These are phyloP conservation scores for Bidens hawaiensis DNA, from an alignment of 140 eudicot genomes.

Conservation along the genomic window DNA sequence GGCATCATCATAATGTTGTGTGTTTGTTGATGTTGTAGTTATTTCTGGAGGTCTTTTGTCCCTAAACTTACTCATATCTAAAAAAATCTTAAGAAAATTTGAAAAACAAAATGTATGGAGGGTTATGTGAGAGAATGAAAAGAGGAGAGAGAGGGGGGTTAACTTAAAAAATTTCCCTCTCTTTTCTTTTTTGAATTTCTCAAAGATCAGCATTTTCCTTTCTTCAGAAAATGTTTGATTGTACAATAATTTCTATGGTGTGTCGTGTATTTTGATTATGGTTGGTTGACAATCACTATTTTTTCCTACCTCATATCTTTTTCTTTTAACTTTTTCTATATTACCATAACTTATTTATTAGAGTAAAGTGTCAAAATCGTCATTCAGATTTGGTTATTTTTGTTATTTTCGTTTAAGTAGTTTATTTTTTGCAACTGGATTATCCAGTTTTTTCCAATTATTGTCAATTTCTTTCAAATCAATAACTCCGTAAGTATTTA, in stretches of 20 bases:
- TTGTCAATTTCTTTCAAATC: too few species aligned
- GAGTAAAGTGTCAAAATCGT: too few species aligned
- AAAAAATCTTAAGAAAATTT: background rate
- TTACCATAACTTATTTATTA: too few species aligned
- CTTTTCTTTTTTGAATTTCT: slow-evolving; percentile 24
- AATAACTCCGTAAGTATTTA: too few species aligned
- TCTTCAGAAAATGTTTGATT: slow-evolving; percentile 19
- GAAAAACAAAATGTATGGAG: background rate
- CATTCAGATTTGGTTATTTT: too few species aligned
- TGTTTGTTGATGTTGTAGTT: slow-evolving; percentile 22
- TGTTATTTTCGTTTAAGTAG: too few species aligned
- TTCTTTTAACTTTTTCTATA: background rate
- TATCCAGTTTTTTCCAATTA: too few species aligned
- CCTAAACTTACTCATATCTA: slow-evolving; percentile 33
- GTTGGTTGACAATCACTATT: slow-evolving; percentile 42
- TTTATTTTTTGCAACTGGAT: too few species aligned
- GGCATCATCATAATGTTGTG: slow-evolving; percentile 48
- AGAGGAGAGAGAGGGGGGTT: slow-evolving; percentile 20
- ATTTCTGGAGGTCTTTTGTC: slow-evolving; percentile 57
- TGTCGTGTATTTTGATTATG: slow-evolving; percentile 20
- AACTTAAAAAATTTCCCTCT: slow-evolving; percentile 10
- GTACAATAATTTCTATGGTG: slow-evolving; percentile 30
- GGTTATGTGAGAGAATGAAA: slow-evolving; percentile 14
- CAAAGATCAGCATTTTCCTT: slow-evolving; percentile 26
- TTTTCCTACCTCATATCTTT: slow-evolving; percentile 34